Percentiles rank a stretch among this genome's conserved stretches.
Conservation (phyloP, 1,284 basidiomycete genomes). For the Irpex sp. region DNA sequence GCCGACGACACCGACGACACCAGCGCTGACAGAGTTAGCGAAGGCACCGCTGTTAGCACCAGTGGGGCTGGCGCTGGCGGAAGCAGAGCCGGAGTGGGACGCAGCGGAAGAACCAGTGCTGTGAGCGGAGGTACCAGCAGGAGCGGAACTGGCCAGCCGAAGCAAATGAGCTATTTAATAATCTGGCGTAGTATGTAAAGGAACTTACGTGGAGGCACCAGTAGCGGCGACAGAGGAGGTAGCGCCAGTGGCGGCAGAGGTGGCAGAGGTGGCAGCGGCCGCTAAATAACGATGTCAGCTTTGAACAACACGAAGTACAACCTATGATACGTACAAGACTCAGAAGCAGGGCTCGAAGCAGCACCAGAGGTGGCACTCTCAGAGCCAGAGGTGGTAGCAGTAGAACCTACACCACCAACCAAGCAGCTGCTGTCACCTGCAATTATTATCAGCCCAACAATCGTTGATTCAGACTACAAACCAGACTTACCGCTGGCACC, state of each 20-base stretch:
- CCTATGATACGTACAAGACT: not conserved
- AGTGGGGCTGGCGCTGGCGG: conserved; percentile 16
- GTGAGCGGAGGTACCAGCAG: not conserved
- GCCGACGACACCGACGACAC: conserved; percentile 23
- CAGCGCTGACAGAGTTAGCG: conserved; percentile 18
- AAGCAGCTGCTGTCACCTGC: conserved; percentile 33
- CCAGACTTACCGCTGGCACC: conserved; percentile 36
- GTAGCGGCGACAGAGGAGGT: conserved; percentile 2
- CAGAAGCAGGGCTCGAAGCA: not conserved
- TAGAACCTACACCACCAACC: conserved; percentile 46
- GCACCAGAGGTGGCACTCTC: not conserved
- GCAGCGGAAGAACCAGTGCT: not conserved
- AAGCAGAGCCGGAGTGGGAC: conserved; percentile 3
- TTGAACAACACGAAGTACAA: not conserved
- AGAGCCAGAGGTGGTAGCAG: conserved; percentile 21
- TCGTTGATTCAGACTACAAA: not conserved
- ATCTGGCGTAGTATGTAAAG: not conserved
- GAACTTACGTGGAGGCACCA: not conserved
- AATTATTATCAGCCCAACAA: conserved; percentile 5
- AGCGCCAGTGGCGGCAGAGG: not conserved
- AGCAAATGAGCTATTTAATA: not conserved
- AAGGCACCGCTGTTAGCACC: conserved; percentile 17
- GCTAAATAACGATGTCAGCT: not conserved
- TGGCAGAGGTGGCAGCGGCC: not conserved
- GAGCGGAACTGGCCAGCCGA: not conserved